These are phyloP conservation scores for Colletotrichum ledebouriae DNA, from an alignment of 2,329 filamentous ascomycete genomes.

Conservation along the genomic window DNA sequence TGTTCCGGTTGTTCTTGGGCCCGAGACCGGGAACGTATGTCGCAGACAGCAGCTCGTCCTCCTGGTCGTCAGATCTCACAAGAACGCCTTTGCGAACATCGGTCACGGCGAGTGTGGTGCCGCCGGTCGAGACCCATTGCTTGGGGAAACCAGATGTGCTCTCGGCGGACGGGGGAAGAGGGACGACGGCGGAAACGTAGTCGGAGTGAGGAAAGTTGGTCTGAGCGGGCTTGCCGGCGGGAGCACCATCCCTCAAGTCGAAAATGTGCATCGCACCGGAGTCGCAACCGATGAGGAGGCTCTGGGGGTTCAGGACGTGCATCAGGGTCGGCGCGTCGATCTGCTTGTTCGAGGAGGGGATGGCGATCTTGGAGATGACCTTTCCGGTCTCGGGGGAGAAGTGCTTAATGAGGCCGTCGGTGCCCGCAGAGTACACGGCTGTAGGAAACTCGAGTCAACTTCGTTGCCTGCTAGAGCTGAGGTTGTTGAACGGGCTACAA, in stretches of 20 bases:
- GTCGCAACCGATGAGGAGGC: slow-evolving; percentile 89
- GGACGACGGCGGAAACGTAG: slow-evolving; percentile 89
- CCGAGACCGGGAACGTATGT: slow-evolving; percentile 83
- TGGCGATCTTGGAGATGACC: slow-evolving; percentile 84
- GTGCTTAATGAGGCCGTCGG: slow-evolving; percentile 69
- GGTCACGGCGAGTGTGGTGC: slow-evolving; percentile 89
- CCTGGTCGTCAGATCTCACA: slow-evolving; percentile 92
- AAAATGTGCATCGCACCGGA: slow-evolving; percentile 90
- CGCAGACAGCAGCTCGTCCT: slow-evolving; percentile 90
- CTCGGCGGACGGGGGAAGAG: slow-evolving; percentile 82
- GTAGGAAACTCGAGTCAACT: slow-evolving; percentile 42
- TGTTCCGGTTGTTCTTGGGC: slow-evolving; percentile 73
- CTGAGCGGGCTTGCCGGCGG: slow-evolving; percentile 76
- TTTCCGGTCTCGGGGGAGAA: slow-evolving; percentile 71
- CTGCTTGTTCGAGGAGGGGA: slow-evolving; percentile 70
- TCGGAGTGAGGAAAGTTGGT: slow-evolving; percentile 91
- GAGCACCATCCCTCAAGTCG: slow-evolving; percentile 77
- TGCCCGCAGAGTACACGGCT: slow-evolving; percentile 75
- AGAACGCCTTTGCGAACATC: slow-evolving; percentile 89
- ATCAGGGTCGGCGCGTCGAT: slow-evolving; percentile 84
- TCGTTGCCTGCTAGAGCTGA: neutral
- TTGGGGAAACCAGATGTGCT: slow-evolving; percentile 92
- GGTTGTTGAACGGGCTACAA: slow-evolving; percentile 55
- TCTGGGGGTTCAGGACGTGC: slow-evolving; percentile 87
- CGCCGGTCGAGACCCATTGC: slow-evolving; percentile 95